phyloP scores from a whole-genome alignment of 116 monocot species.

The Dioscorea cayenensis region DNA sequence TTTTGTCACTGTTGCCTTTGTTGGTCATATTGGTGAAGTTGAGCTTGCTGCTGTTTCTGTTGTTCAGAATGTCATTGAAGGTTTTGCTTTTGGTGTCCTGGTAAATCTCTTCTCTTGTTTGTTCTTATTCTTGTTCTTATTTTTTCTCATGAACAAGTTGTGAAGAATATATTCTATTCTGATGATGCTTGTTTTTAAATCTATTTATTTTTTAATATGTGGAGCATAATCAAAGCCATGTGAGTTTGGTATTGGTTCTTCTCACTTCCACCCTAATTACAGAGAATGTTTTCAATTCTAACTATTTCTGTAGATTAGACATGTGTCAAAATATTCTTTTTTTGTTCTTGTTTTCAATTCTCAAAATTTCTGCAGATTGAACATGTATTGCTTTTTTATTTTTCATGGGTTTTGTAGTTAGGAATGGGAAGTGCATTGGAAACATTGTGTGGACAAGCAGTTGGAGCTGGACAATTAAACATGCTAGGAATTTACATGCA shows the following conservation, averaged over 20 bases:
- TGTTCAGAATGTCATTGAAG: slow-evolving; percentile 37
- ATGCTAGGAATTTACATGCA: slow-evolving; percentile 89
- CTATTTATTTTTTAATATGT: too few species aligned
- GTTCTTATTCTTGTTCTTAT: background rate
- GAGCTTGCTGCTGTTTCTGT: slow-evolving; percentile 54
- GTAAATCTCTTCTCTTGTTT: slow-evolving; percentile 5
- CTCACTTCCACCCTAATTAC: too few species aligned
- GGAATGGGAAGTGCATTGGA: slow-evolving; percentile 96
- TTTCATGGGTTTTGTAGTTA: slow-evolving; percentile 29
- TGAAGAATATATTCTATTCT: too few species aligned
- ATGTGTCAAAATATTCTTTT: too few species aligned
- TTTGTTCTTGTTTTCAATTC: background rate
- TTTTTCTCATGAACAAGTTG: background rate
- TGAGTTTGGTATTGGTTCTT: too few species aligned
- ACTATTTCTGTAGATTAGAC: too few species aligned
- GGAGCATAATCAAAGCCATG: too few species aligned
- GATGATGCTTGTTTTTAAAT: too few species aligned
- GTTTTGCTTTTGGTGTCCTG: slow-evolving; percentile 53
- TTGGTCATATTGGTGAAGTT: slow-evolving; percentile 41
- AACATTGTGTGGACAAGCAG: slow-evolving; percentile 89
- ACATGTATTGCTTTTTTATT: background rate
- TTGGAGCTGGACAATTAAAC: slow-evolving; percentile 60
- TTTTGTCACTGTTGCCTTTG: slow-evolving; percentile 50
- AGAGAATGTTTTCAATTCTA: too few species aligned
- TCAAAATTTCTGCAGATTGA: background rate